These are phyloP conservation scores for Eimeria tenella DNA, from an alignment of 169 alveolate genomes.

Conservation along the genomic window DNA sequence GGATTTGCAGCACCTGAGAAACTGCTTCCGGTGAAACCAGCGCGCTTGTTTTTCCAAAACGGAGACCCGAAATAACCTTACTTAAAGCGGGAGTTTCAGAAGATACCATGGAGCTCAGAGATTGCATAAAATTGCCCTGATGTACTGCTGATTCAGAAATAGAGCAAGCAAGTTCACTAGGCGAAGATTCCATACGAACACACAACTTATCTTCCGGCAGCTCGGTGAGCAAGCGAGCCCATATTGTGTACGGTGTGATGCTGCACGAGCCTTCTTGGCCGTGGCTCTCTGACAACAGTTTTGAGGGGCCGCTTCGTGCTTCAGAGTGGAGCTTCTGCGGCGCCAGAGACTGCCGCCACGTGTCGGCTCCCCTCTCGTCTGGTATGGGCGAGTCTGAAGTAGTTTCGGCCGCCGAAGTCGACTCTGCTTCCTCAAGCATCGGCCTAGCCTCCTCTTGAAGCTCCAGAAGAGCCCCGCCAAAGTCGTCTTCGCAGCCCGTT, in stretches of 20 bases:
- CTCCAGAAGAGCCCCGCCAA: slow-evolving; percentile 28
- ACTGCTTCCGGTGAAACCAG: not conserved
- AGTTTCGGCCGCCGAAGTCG: not conserved
- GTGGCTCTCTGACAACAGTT: not conserved
- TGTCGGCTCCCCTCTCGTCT: slow-evolving; percentile 41
- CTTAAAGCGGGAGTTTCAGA: not conserved
- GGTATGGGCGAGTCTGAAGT: slow-evolving; percentile 31
- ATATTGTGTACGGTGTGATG: slow-evolving; percentile 22
- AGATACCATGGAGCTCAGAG: not conserved
- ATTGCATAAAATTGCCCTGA: no score
- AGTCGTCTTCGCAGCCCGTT: slow-evolving; percentile 10
- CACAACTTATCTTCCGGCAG: not conserved
- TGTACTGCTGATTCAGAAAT: not conserved
- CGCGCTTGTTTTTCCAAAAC: not conserved
- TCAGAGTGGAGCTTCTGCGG: slow-evolving; percentile 38
- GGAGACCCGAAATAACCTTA: not conserved
- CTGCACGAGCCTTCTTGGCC: not conserved
- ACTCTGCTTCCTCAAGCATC: not conserved
- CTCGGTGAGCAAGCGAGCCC: slow-evolving; percentile 43
- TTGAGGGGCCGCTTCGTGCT: slow-evolving; percentile 14
- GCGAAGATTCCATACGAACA: not conserved
- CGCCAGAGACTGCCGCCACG: slow-evolving; percentile 13
- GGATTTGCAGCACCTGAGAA: slow-evolving; percentile 1
- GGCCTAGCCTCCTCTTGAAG: not conserved
- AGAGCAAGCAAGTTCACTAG: not conserved